Conservation (phyloP, 495 filamentous ascomycete species). For the Xanthoparmelia taractica region DNA sequence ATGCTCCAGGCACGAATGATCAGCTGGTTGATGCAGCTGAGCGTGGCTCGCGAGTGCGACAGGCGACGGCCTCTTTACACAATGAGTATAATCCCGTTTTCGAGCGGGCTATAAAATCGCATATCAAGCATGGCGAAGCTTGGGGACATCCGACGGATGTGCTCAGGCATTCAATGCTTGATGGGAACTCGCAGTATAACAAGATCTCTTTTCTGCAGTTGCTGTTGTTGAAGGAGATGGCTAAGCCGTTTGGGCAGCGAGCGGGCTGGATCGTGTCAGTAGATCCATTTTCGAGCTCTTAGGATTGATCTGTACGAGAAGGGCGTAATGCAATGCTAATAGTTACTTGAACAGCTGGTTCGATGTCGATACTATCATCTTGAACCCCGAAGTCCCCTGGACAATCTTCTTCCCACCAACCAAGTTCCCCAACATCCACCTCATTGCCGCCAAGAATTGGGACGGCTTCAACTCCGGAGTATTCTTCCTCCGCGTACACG, state of each 20-base stretch:
- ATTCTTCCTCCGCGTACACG: constrained; percentile 35
- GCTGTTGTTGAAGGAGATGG: not conserved
- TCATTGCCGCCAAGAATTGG: constrained; percentile 22
- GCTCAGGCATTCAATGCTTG: not conserved
- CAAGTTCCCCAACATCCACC: constrained; percentile 12
- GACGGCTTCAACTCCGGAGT: constrained; percentile 33
- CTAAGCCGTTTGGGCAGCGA: not conserved
- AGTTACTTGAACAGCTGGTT: too few species aligned
- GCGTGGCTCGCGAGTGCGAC: not conserved
- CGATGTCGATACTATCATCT: constrained; percentile 31
- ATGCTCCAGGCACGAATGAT: not conserved
- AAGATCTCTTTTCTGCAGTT: not conserved
- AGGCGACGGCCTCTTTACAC: not conserved
- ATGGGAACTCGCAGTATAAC: not conserved
- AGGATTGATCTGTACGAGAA: too few species aligned
- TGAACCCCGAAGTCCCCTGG: constrained; percentile 29
- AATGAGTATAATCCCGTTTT: not conserved
- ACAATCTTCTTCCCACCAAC: constrained; percentile 36
- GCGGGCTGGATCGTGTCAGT: not conserved
- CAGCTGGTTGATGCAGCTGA: not conserved
- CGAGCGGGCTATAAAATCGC: not conserved
- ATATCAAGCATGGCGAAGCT: not conserved
- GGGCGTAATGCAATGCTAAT: too few species aligned
- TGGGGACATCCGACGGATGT: not conserved
- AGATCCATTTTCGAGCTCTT: too few species aligned